These are phyloP conservation scores for Exophiala sp. DNA, from an alignment of 2,329 filamentous ascomycete genomes.

Conservation along the genomic window DNA sequence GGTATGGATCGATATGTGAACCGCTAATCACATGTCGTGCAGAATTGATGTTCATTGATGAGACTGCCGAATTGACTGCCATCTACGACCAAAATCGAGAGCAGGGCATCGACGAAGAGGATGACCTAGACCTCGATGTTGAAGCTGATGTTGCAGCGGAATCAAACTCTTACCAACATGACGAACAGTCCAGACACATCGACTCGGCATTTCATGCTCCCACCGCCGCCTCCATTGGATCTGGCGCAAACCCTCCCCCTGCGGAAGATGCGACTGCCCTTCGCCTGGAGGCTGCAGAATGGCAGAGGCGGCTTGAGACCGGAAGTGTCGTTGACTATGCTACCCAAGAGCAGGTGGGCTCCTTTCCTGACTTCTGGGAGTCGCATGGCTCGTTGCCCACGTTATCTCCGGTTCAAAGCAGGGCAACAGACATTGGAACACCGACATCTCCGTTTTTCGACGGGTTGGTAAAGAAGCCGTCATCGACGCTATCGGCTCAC, in stretches of 20 bases:
- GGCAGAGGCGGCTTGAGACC: not conserved
- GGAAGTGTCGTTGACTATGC: not conserved
- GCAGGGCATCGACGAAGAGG: not conserved
- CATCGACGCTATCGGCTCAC: conserved; percentile 1
- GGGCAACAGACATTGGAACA: not conserved
- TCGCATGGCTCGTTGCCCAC: conserved; percentile 2
- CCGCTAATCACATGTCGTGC: not conserved
- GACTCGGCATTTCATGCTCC: not conserved
- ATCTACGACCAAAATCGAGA: conserved; percentile 15
- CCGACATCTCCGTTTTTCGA: not conserved
- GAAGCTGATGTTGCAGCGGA: not conserved
- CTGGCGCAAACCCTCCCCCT: not conserved
- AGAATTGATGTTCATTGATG: conserved; percentile 29
- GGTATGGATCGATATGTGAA: not conserved
- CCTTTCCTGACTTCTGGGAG: not conserved
- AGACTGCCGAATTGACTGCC: conserved; percentile 28
- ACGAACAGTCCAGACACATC: not conserved
- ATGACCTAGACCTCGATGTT: not conserved
- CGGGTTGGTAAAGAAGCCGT: conserved; percentile 11
- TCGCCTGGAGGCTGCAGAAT: not conserved
- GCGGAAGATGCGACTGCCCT: not conserved
- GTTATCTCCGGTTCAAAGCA: not conserved
- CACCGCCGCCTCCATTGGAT: not conserved
- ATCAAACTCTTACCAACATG: not conserved
- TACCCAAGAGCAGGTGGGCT: not conserved